Base-by-base conservation (phyloP, 495 filamentous ascomycete species). In the Aspergillus egyptiacus region DNA sequence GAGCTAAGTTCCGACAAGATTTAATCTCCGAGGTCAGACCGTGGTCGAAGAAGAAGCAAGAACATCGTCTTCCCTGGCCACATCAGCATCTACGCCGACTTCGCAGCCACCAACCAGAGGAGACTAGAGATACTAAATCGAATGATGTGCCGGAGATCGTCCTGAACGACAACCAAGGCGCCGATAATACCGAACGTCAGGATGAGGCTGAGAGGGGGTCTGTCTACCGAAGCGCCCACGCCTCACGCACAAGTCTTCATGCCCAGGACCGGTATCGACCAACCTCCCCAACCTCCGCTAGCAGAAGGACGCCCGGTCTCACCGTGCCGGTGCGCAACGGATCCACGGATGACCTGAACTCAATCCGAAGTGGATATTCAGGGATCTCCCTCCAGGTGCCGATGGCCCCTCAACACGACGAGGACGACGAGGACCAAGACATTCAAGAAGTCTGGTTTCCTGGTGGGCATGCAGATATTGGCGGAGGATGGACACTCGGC, bases 401-500 rank as follows among this genome's bases (percentile, higher is more conserved):
- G 15, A 18, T 7, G 55, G 54, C 33, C 23, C 18, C 19, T 6
- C 20, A 25, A n/a, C 41, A 38, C 11, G n/a, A 17, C 0, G 30
- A 50, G 14, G 53, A 53, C n/a, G 64, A 73, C 3, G 65, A 75
- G 18, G 82, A 82, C 27, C 73, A 91, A 53, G 85, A 91, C 56
- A 84, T 93, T 46, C 81, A 87, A 56, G 86, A 90, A 52, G 72
- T 91, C 8, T 93, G 88, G 88, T 94, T 93, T 60, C 75, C 86
- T 0, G 88, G 88, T 31, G 81, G 83, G 27, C 89, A 94, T 57
- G 87, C 79, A 8, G 89, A 94, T 53, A 81, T 94, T 23, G 89
- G 89, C 13, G 89, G 89, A 18, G 89, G 89, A 1, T 95, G 89
- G 89, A 80, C 81, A 45, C 65, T 84, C 4, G 52, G 68, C 0